These are phyloP conservation scores for Rosa rugosa DNA, from an alignment of 306 rosid genomes.

Conservation along the genomic window DNA sequence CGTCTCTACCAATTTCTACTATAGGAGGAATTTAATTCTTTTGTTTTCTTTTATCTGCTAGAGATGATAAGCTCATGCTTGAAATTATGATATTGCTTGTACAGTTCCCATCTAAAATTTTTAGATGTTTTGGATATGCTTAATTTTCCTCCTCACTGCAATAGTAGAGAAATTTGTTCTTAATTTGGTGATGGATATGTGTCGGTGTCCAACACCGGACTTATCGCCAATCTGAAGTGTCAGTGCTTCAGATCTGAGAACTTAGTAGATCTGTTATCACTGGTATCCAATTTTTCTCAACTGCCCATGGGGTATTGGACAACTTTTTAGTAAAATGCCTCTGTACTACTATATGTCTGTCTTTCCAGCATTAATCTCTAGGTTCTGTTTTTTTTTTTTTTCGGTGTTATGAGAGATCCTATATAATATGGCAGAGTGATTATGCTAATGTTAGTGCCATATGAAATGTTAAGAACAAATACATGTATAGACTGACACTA, in stretches of 20 bases:
- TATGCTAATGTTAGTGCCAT: background rate
- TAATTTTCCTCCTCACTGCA: background rate
- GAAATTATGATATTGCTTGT: background rate
- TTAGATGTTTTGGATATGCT: conserved; percentile 2
- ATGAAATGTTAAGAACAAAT: background rate
- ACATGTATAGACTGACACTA: background rate
- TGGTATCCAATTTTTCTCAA: background rate
- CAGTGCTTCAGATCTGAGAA: background rate
- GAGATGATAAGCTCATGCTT: background rate
- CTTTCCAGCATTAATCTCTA: too few species aligned
- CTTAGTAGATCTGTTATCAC: background rate
- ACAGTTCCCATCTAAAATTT: background rate
- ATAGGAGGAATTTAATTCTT: background rate
- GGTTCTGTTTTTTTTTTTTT: too few species aligned
- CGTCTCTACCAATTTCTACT: background rate
- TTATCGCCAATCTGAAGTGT: background rate
- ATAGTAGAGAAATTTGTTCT: background rate
- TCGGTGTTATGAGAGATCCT: too few species aligned
- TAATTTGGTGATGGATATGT: background rate
- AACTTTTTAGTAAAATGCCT: too few species aligned
- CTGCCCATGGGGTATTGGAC: background rate
- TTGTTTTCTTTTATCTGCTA: background rate
- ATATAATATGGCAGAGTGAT: background rate
- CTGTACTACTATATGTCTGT: too few species aligned
- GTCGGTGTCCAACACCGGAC: background rate